Evolutionary conservation across 2,329 filamentous ascomycete species (phyloP), one percentile per base, ranked within the genome.

Genomic region (Paraphoma sp.): DNA sequence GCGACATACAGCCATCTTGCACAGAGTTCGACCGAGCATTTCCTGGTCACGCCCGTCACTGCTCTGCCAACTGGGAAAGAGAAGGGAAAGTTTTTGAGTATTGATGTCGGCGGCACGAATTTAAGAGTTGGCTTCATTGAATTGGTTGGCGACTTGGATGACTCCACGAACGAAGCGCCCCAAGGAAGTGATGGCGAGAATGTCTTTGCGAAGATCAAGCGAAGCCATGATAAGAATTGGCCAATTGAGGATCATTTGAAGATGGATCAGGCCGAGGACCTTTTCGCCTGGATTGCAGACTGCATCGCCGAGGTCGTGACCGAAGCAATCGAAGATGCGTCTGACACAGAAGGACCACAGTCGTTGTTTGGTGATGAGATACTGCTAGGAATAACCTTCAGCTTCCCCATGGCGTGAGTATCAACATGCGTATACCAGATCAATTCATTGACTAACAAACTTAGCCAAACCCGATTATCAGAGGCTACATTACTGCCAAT

Each of bases 221-320:
- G 87, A 45, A 83, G 85, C 5, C 77, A 91, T 53, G 90, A 93
- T 72, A 88, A 83, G 62, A 86, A 85, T 51, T 93, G 90, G 89
- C 86, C 89, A 7, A 93, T 93, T 65, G 84, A 84, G 46, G 86
- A 92, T 42, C 85, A 89, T 52, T 77, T 93, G 60, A 92, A 92
- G 70, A 86, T 85, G 73, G 87, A 92, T 64, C 88, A 93, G 60
- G 86, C 89, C 1, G 87, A 92, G 54, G 87, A 88, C 54, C 79
- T 94, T 2, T 95, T 95, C 73, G 78, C 83, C n/a, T 95, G 91
- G 91, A 91, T 95, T 63, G 91, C 91, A 28, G 81, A 85, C 65
- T 90, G 89, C 68, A 91, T 95, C 64, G 89, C 89, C 12, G 82
- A 89, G 57, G 89, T 93, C 3, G 87, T 94, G 14, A 79, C 78